Conservation (phyloP, 306 rosid species). For the Inga leiocalycina region DNA sequence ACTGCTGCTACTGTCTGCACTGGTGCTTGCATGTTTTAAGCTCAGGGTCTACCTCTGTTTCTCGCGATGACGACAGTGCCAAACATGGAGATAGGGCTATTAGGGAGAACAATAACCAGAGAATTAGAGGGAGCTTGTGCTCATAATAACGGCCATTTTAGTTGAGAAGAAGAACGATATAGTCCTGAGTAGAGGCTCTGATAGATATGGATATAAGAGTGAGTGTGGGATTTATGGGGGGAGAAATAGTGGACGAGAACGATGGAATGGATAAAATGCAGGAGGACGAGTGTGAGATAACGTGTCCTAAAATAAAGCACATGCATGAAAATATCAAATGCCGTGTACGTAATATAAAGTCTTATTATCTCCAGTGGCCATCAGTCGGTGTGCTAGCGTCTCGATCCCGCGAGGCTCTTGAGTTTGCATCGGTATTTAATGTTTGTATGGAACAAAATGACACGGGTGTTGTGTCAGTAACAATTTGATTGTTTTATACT, state of each 20-base stretch:
- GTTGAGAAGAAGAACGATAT: not conserved
- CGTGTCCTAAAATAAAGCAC: not conserved
- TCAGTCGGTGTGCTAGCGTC: not conserved
- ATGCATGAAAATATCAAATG: not conserved
- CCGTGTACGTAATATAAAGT: not conserved
- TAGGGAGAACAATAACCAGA: not conserved
- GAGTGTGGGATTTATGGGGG: not conserved
- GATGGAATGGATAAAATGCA: not conserved
- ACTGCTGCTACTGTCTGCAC: not conserved
- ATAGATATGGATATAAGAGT: too few species aligned
- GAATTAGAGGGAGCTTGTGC: not conserved
- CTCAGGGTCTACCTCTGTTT: slow-evolving; percentile 8
- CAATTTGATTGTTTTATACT: too few species aligned
- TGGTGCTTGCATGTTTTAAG: slow-evolving; percentile 7
- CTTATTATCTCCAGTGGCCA: not conserved
- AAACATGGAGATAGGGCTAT: not conserved
- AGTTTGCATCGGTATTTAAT: not conserved
- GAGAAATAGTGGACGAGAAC: not conserved
- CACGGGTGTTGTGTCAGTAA: not conserved
- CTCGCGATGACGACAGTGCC: not conserved
- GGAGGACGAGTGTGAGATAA: not conserved
- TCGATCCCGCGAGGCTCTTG: not conserved
- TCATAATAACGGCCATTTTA: not conserved
- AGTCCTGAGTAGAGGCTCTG: not conserved
- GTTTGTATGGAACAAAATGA: not conserved